These are phyloP conservation scores for Diutina neorugosa DNA, from an alignment of 1,139 yeast species.

Conservation along the genomic window DNA sequence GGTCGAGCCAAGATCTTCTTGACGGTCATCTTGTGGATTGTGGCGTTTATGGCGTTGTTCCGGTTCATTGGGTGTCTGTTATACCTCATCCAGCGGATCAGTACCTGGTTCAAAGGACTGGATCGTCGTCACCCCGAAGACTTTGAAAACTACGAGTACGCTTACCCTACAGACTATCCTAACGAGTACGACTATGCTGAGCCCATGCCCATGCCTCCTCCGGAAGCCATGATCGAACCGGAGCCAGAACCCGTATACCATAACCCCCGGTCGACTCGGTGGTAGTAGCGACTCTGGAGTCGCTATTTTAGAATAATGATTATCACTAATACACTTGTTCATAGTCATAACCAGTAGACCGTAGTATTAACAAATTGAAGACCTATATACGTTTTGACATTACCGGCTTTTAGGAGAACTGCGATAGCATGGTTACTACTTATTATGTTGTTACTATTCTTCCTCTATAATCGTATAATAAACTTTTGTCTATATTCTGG, in stretches of 20 bases:
- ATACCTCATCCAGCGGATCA: slow-evolving; percentile 31
- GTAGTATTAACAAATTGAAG: not conserved
- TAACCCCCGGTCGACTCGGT: not conserved
- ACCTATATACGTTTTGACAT: no score
- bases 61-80: slow-evolving; percentile 56
- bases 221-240: not conserved
- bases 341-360: not conserved
- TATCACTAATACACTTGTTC: not conserved
- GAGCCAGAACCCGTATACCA: not conserved
- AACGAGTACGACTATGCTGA: not conserved
- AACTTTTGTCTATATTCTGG: not conserved
- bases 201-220: not conserved
- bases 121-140: not conserved
- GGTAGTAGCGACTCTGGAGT: not conserved
- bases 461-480: not conserved
- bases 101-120: not conserved
- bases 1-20: slow-evolving; percentile 38
- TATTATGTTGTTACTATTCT: no score
- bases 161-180: not conserved
- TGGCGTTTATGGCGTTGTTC: slow-evolving; percentile 68
- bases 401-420: no score
- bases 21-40: slow-evolving; percentile 68
- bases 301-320: not conserved
- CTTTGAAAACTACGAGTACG: not conserved
- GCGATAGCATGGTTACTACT: no score